Evolutionary conservation across 768 basidiomycete species (phyloP), one percentile per base, ranked within the genome.

Genomic region (Tylopilus intermedius): DNA sequence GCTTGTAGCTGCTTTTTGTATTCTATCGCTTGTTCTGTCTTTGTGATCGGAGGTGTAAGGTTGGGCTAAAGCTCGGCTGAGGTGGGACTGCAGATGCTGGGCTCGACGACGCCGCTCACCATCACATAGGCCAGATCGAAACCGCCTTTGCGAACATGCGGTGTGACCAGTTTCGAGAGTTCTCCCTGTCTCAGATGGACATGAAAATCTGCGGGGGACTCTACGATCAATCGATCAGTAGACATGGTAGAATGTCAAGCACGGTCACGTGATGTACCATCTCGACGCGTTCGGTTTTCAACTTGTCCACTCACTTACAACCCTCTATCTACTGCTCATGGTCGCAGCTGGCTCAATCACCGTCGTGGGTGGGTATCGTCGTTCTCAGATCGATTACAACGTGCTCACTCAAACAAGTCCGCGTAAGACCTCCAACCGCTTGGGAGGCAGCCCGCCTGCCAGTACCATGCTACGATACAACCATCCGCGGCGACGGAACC

Each of bases 61-160:
- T 99, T 99, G 53, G 96, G 96, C 95, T 94, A 62, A 33, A 49
- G 47, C 51, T 50, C 45, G 42, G 29, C 46, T 62, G 50, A 56
- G 51, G 8, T 47, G 54, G 50, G 58, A 39, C 24, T 13, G 45
- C 24, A 50, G 51, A 49, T 22, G 14, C 22, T 39, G 42, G 45
- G 50, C 53, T 53, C 45, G 30, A 33, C 38, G 48, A 57, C 41
- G 50, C 46, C 44, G 61, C 75, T 56, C 61, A 92, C 94, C 96
- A 99, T 99, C 37, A 99, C 92, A 74, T 96, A 99, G 58, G 89
- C 95, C 51, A 95, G 78, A 53, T 78, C 72, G 62, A 98, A 94
- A 2, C 96, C 96, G 41, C 96, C 96, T 67, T 83, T 73, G 32
- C 82, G 78, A 48, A 99, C 89, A 74, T 97, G 93, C 14, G 93